Evolutionary conservation across 441 rosid species (phyloP).

Genomic region (Geranium incanum): DNA sequence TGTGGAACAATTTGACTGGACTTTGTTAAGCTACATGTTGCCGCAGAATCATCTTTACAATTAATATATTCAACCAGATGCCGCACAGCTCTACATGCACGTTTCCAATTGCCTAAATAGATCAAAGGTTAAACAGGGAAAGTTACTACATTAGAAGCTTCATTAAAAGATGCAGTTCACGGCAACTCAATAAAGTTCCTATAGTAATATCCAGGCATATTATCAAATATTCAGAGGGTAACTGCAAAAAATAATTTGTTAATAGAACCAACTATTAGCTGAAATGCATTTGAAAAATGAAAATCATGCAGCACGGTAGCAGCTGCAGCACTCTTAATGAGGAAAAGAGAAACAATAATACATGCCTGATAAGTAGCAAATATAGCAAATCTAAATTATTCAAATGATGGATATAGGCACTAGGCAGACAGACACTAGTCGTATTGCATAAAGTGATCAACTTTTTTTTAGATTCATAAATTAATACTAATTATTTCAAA

Average conservation of each 20-base stretch:
- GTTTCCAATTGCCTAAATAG: conserved; percentile 85
- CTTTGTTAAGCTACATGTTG: conserved; percentile 28
- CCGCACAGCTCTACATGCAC: conserved; percentile 64
- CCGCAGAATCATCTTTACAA: conserved; percentile 37
- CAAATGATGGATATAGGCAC: background rate
- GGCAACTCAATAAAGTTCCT: conserved; percentile 11
- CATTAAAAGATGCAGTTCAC: conserved; percentile 25
- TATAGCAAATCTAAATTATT: background rate
- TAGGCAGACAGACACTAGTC: background rate
- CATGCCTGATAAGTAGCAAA: conserved; percentile 1
- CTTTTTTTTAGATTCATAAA: background rate
- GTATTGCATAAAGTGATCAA: background rate
- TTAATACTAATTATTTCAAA: background rate
- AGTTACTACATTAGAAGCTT: conserved; percentile 26
- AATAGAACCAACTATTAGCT: background rate
- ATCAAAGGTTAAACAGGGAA: conserved; percentile 36
- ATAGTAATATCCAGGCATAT: conserved; percentile 4
- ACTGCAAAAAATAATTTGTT: background rate
- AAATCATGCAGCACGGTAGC: conserved; percentile 3
- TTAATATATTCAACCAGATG: conserved; percentile 64
- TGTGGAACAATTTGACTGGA: conserved; percentile 41
- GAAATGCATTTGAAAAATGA: conserved; percentile 1
- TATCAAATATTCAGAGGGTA: background rate
- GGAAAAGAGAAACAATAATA: background rate
- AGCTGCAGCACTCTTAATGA: conserved; percentile 8